Conservation (phyloP, 2,329 filamentous ascomycete genomes). For the Plectosphaerella cucumerina region DNA sequence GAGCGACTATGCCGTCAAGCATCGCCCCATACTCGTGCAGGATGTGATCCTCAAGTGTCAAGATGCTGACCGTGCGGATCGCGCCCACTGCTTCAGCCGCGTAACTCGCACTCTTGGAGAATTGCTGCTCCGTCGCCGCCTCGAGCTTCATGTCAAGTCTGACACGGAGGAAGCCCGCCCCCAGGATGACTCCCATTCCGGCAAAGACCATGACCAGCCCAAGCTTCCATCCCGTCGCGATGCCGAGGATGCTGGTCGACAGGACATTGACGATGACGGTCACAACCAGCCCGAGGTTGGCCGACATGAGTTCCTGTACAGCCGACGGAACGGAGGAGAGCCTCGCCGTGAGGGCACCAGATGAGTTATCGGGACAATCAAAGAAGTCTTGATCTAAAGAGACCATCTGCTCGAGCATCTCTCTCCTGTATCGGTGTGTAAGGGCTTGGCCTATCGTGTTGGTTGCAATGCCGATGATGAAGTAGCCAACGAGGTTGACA, state of each 20-base stretch:
- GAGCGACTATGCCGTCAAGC: conserved; percentile 15
- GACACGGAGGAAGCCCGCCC: conserved; percentile 42
- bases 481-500: conserved; percentile 40
- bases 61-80: conserved; percentile 44
- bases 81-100: conserved; percentile 45
- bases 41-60: conserved; percentile 41
- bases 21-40: conserved; percentile 27
- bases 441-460: conserved; percentile 26
- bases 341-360: conserved; percentile 32
- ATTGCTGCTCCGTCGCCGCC: conserved; percentile 35
- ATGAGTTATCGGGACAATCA: conserved; percentile 30
- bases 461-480: conserved; percentile 27
- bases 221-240: conserved; percentile 45
- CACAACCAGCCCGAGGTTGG: conserved; percentile 43
- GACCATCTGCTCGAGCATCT: conserved; percentile 51
- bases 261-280: conserved; percentile 41
- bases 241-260: conserved; percentile 38
- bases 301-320: conserved; percentile 45
- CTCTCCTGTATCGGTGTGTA: conserved; percentile 28
- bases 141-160: conserved; percentile 44
- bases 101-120: conserved; percentile 40
- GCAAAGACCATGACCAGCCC: conserved; percentile 42
- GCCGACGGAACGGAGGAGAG: conserved; percentile 37
- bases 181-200: conserved; percentile 39
- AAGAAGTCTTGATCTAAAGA: conserved; percentile 27